These are phyloP conservation scores for Malus hybrid DNA, from an alignment of 331 rosid genomes.

Conservation along the genomic window DNA sequence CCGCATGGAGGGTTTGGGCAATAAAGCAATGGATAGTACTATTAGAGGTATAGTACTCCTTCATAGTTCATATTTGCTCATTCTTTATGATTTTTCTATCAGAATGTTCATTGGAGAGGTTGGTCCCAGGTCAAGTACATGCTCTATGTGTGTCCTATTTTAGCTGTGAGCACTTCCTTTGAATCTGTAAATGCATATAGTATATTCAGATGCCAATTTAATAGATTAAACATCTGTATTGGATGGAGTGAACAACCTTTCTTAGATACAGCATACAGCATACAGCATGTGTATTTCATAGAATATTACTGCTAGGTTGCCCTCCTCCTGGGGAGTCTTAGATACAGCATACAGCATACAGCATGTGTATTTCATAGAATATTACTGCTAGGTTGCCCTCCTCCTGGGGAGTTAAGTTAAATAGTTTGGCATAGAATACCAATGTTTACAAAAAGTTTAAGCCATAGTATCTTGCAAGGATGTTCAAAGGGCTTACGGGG, in stretches of 20 bases:
- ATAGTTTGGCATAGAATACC: background rate
- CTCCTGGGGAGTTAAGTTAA: background rate
- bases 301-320: background rate
- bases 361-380: background rate
- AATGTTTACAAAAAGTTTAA: too few species aligned
- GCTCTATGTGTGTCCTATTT: conserved; percentile 8
- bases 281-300: background rate
- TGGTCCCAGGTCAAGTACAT: conserved; percentile 1
- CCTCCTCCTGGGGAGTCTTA: background rate
- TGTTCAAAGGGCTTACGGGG: too few species aligned
- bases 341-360: background rate
- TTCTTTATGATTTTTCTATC: conserved; percentile 20
- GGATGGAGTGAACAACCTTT: background rate
- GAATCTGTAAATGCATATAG: background rate
- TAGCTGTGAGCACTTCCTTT: background rate
- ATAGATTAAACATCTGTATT: background rate
- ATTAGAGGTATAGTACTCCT: conserved; percentile 76
- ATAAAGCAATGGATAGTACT: conserved; percentile 85
- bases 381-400: background rate
- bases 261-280: background rate
- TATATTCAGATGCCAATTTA: background rate
- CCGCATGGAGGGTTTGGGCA: conserved; percentile 98
- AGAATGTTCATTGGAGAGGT: conserved; percentile 16
- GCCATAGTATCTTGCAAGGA: too few species aligned
- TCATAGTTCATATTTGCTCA: conserved; percentile 20